phyloP scores from a whole-genome alignment of 192 early-diverging fungal species.

The Coemansia erecta region DNA sequence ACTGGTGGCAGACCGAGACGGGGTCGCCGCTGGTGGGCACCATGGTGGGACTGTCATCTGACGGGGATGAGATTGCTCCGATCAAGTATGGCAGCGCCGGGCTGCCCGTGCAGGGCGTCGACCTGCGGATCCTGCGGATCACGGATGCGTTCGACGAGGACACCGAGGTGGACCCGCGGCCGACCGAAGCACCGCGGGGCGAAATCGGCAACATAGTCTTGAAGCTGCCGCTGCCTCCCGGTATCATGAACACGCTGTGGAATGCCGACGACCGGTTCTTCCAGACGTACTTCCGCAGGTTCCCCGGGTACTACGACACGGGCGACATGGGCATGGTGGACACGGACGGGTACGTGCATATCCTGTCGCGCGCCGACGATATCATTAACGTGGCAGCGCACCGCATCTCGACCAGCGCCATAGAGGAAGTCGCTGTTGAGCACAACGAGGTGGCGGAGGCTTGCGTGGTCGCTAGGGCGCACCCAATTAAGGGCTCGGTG shows the following conservation, averaged over 20 bases:
- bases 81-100: slow-evolving; percentile 67
- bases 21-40: slow-evolving; percentile 69
- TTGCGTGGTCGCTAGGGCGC: slow-evolving; percentile 64
- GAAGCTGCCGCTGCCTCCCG: slow-evolving; percentile 79
- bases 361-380: slow-evolving; percentile 70
- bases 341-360: slow-evolving; percentile 68
- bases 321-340: slow-evolving; percentile 82
- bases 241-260: slow-evolving; percentile 74
- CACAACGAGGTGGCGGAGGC: slow-evolving; percentile 69
- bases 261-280: slow-evolving; percentile 70
- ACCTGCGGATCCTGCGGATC: slow-evolving; percentile 62
- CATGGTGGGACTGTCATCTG: slow-evolving; percentile 51
- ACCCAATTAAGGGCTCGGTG: slow-evolving; percentile 65
- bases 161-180: slow-evolving; percentile 22
- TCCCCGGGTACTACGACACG: slow-evolving; percentile 80
- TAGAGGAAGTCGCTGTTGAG: slow-evolving; percentile 72
- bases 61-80: slow-evolving; percentile 26
- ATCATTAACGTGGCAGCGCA: slow-evolving; percentile 88
- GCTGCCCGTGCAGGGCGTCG: slow-evolving; percentile 71
- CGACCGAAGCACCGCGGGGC: slow-evolving; percentile 33
- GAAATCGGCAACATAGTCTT: slow-evolving; percentile 75
- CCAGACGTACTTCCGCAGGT: slow-evolving; percentile 69
- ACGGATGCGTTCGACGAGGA: slow-evolving; percentile 53
- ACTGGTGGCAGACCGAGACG: slow-evolving; percentile 81
- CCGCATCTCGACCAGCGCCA: slow-evolving; percentile 73